Base-by-base conservation (phyloP, 2,329 filamentous ascomycete species). In the Canariomyces notabilis region DNA sequence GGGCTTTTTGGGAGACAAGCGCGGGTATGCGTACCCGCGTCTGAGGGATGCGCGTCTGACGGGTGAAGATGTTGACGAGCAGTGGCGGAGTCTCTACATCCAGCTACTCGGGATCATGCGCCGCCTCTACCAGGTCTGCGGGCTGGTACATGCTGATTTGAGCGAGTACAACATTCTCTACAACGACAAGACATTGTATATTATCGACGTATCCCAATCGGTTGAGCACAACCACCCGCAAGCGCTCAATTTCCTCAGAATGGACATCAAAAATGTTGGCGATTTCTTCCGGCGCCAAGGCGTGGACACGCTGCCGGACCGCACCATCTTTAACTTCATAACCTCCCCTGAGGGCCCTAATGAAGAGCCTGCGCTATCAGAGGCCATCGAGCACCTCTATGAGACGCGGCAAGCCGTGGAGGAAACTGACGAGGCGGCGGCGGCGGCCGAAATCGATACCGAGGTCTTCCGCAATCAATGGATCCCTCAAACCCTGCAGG, bases 161-260 rank as follows among this genome's bases (percentile, higher is more conserved):
- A 95, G 88, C 73, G 93, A 98, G 75, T 98, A 98, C 79, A 98
- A 98, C 62, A 80, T 97, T 42, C 77, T 98, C 16, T 98, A 94
- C 71, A 78, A 96, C 71, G 77, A 89, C 46, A 75, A 80, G 48
- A 81, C 80, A 58, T 79, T 96, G 1, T 95, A 88, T 73, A 85
- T 98, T 60, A 98, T 98, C 65, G 93, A 98, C 67, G 93, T 98
- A 35, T 95, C 89, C 46, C 93, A 98, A 70, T 93, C 87, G 61
- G 93, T 98, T 16, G 94, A 97, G 71, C 90, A 94, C 57, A 91
- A 97, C 58, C 93, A 98, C 65, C 93, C 93, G 0, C 80, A 88
- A 48, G 91, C 87, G 2, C 75, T 95, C 22, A 91, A 97, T 64
- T 98, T 98, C 63, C 68, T 98, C 58, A 83, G 93, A 26, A 97